Conservation (phyloP, 176 grass and related monocot species). For the Bothriochloa decipiens region DNA sequence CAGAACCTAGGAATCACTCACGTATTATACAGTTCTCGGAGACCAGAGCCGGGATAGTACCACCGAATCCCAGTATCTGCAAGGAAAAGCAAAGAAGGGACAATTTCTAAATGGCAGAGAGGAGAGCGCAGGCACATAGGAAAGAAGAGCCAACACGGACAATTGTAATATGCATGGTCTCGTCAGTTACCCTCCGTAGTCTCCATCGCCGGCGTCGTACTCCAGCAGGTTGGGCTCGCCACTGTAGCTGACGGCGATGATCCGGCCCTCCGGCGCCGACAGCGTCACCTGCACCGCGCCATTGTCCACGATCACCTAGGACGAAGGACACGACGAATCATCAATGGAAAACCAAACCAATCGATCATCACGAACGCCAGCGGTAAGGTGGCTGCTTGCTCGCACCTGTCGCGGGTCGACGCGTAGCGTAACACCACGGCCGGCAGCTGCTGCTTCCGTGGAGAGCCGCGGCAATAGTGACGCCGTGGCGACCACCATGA, state of each 20-base stretch:
- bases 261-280: constrained; percentile 53
- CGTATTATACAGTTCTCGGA: constrained; percentile 22
- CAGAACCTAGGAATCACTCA: constrained; percentile 30
- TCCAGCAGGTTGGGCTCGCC: constrained; percentile 53
- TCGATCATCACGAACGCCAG: background rate
- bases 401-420: background rate
- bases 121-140: background rate
- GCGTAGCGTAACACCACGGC: background rate
- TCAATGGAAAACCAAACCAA: background rate
- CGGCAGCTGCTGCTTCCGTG: background rate
- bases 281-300: constrained; percentile 61
- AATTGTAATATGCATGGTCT: background rate
- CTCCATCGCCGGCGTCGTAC: background rate
- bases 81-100: too few species aligned
- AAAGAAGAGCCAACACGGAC: background rate
- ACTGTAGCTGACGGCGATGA: constrained; percentile 59
- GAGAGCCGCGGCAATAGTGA: background rate
- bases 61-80: constrained; percentile 83
- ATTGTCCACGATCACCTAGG: constrained; percentile 73
- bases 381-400: background rate
- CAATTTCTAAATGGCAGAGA: background rate
- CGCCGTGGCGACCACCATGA: background rate
- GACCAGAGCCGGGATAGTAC: constrained; percentile 38
- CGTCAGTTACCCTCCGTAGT: constrained; percentile 51
- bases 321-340: background rate